Evolutionary conservation across 106 monocot species (phyloP), one percentile per base, ranked within the genome.

Genomic region (Dendrobium nobile): DNA sequence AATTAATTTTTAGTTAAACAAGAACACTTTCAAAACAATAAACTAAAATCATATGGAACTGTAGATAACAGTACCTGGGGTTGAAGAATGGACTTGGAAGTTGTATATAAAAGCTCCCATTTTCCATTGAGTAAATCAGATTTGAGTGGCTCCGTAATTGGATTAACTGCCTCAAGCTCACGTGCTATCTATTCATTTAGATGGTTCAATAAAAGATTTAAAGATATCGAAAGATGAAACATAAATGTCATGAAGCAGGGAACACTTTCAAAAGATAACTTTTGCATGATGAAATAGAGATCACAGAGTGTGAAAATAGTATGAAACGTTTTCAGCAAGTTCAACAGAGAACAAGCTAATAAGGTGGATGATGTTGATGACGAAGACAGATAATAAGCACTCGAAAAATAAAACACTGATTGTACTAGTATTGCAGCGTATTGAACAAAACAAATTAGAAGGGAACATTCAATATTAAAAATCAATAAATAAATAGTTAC

Each of bases 41-140:
- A 13, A 51, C 15, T 15, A 51, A 13, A 51, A 51, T 13, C 51
- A 51, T n/a, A 22, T 26, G 22, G 9, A 65, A 65, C 7, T 65
- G 5, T 26, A 65, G 11, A 67, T 72, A 47, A 41, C 24, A 24
- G n/a, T 19, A 91, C 97, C 97, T 94, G 77, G 61, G 64, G 43
- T 79, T 88, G 82, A 75, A 98, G 79, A 84, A 98, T 88, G 44
- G 91, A 94, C 76, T 70, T 77, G 41, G 97, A 98, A 73, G 97
- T 98, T 28, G 97, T 98, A 81, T 98, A 98, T 24, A 98, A 42
- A 73, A 98, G 94, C 83, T 98, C 94, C 97, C 97, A 98, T 81
- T 94, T 98, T 79, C 97, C 97, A 90, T 98, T 92, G 28, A 98
- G 82, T 61, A 94, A 84, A 84, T 92, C 79, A 33, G 97, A 94